Conservation (phyloP, 257 asterid genomes). For the Echites panduratus region DNA sequence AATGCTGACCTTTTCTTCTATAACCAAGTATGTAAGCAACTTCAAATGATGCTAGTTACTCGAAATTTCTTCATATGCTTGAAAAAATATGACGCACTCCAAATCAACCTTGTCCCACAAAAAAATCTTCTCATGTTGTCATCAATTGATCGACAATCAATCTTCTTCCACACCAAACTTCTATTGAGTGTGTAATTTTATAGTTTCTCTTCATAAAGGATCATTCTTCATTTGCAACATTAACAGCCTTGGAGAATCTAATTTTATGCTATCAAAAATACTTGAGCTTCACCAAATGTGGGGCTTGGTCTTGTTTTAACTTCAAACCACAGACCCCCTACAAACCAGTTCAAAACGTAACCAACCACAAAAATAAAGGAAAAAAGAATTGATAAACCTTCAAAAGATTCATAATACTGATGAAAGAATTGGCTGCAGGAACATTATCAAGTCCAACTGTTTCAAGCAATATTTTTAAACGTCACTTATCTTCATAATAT, state of each 20-base stretch:
- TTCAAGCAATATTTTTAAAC: background rate
- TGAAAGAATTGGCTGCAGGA: background rate
- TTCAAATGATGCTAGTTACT: slow-evolving; percentile 26
- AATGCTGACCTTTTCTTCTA: slow-evolving; percentile 29
- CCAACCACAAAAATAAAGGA: slow-evolving; percentile 16
- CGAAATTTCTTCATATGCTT: slow-evolving; percentile 24
- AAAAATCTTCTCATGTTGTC: slow-evolving; percentile 24
- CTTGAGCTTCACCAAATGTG: slow-evolving; percentile 24
- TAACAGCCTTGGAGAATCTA: slow-evolving; percentile 26
- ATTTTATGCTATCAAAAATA: slow-evolving; percentile 20
- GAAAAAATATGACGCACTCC: slow-evolving; percentile 25
- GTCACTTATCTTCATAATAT: background rate
- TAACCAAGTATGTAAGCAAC: slow-evolving; percentile 25
- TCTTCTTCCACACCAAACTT: slow-evolving; percentile 23
- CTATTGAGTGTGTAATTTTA: slow-evolving; percentile 19
- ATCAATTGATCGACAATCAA: slow-evolving; percentile 22
- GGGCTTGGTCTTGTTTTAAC: slow-evolving; percentile 34
- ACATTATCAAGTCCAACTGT: background rate
- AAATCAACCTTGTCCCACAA: slow-evolving; percentile 23
- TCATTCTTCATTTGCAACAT: slow-evolving; percentile 24
- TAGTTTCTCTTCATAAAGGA: slow-evolving; percentile 25
- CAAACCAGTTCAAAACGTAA: slow-evolving; percentile 31
- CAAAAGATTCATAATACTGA: slow-evolving; percentile 12
- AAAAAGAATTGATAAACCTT: slow-evolving; percentile 11
- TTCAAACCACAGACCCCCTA: slow-evolving; percentile 28